These are phyloP conservation scores for Fusarium pilosicola DNA, from an alignment of 2,329 filamentous ascomycete genomes.

Conservation along the genomic window DNA sequence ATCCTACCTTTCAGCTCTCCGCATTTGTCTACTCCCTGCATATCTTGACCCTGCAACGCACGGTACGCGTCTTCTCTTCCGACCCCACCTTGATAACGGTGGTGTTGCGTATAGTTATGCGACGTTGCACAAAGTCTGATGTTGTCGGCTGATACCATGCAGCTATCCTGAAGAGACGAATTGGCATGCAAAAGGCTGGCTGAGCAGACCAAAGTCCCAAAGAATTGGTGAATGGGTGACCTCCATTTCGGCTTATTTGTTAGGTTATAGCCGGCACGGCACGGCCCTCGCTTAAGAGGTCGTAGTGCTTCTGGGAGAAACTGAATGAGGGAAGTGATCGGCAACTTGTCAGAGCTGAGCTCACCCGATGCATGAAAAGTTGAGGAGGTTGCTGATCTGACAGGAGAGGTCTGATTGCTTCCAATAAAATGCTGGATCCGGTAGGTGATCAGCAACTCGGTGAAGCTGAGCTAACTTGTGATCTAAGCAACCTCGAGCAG, in stretches of 20 bases:
- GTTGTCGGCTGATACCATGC: not conserved
- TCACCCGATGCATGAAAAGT: no score
- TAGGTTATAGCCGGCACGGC: not conserved
- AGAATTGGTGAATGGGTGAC: fast-evolving
- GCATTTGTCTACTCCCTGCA: not conserved
- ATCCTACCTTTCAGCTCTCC: not conserved
- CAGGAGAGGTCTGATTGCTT: not conserved
- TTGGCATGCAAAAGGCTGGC: not conserved
- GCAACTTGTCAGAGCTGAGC: not conserved
- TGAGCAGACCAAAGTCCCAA: not conserved
- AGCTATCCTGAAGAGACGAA: not conserved
- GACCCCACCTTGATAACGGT: fast-evolving
- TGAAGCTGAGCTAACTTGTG: not conserved
- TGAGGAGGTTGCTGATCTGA: not conserved
- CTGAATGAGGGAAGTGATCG: not conserved
- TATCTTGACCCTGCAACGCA: fast-evolving
- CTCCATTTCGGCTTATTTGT: not conserved
- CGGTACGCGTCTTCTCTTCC: not conserved
- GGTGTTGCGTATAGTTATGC: not conserved
- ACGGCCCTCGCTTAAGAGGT: not conserved
- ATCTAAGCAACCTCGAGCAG: not conserved
- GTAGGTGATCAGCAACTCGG: not conserved
- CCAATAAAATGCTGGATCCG: not conserved
- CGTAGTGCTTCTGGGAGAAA: no score
- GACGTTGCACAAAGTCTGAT: not conserved